Evolutionary conservation across 2,329 filamentous ascomycete genomes (phyloP).

Genomic region (Macrophomina phaseolina): DNA sequence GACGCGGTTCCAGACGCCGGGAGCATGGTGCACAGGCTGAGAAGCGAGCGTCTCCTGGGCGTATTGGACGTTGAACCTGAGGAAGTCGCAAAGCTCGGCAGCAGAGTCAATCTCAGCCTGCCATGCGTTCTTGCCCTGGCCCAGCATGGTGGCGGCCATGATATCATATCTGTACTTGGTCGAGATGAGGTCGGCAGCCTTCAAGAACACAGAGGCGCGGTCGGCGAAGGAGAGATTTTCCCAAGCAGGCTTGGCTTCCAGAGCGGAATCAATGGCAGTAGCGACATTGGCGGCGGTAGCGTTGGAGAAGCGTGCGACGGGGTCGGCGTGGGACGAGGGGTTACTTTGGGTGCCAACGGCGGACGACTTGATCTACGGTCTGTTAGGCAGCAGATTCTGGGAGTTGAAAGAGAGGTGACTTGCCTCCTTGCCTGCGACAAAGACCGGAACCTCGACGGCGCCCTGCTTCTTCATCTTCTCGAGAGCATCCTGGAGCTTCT

Average conservation of each 20-base stretch:
- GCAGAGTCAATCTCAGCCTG: conserved; percentile 98
- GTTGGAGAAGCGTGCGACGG: conserved; percentile 83
- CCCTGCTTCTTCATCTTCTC: conserved; percentile 70
- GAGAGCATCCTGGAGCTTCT: conserved; percentile 76
- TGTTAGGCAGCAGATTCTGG: conserved; percentile 23
- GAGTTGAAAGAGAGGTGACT: conserved; percentile 32
- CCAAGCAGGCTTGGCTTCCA: conserved; percentile 87
- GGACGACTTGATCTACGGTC: conserved; percentile 67
- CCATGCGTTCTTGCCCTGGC: conserved; percentile 98
- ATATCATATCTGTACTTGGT: conserved; percentile 96
- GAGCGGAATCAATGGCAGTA: conserved; percentile 79
- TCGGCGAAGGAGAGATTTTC: conserved; percentile 86
- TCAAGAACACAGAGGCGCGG: conserved; percentile 90
- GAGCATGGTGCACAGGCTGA: conserved; percentile 82
- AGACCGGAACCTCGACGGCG: conserved; percentile 79
- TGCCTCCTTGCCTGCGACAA: conserved; percentile 83
- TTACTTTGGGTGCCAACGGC: conserved; percentile 75
- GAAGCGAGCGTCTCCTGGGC: conserved; percentile 88
- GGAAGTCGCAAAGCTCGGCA: conserved; percentile 89
- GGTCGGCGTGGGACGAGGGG: conserved; percentile 77
- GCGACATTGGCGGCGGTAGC: conserved; percentile 78
- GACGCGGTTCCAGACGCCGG: conserved; percentile 88
- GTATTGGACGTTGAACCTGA: conserved; percentile 93
- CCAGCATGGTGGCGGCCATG: conserved; percentile 94
- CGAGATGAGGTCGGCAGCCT: conserved; percentile 88